phyloP scores from a whole-genome alignment of 306 rosid species.

The Prunus mume region DNA sequence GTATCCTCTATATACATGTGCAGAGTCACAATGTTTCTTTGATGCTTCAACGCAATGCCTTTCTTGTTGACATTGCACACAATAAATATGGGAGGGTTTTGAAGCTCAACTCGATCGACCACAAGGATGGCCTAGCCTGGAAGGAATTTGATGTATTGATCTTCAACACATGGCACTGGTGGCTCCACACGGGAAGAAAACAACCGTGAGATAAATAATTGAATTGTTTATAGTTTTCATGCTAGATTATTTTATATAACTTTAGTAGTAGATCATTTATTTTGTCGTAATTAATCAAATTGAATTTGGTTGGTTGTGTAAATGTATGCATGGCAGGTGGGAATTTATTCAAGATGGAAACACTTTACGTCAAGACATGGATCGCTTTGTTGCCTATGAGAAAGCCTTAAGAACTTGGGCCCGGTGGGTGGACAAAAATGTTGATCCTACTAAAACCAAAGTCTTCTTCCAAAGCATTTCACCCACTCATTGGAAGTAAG shows the following conservation, averaged over 20 bases:
- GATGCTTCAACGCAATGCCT: conserved; percentile 17
- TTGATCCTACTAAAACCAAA: conserved; percentile 20
- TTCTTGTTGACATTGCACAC: conserved; percentile 17
- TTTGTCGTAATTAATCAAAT: no score
- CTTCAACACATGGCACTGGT: conserved; percentile 43
- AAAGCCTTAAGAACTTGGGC: conserved; percentile 32
- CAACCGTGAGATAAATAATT: conserved; percentile 19
- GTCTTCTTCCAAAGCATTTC: conserved; percentile 36
- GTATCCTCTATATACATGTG: neutral
- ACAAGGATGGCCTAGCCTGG: conserved; percentile 13
- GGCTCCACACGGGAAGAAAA: conserved; percentile 25
- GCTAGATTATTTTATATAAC: no score
- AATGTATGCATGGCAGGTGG: conserved; percentile 21
- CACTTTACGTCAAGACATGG: conserved; percentile 15
- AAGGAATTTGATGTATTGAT: conserved; percentile 21
- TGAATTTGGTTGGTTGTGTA: neutral
- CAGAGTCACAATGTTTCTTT: conserved; percentile 45
- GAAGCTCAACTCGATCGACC: conserved; percentile 24
- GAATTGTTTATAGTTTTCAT: no score
- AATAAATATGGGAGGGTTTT: conserved; percentile 17
- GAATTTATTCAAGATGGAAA: conserved; percentile 26
- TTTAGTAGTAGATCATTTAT: neutral
- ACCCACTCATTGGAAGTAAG: conserved; percentile 35
- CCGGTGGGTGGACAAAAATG: conserved; percentile 27
- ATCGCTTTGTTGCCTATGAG: conserved; percentile 33